phyloP scores from a whole-genome alignment of 2,329 filamentous ascomycete genomes.

The Daldinia sp. region DNA sequence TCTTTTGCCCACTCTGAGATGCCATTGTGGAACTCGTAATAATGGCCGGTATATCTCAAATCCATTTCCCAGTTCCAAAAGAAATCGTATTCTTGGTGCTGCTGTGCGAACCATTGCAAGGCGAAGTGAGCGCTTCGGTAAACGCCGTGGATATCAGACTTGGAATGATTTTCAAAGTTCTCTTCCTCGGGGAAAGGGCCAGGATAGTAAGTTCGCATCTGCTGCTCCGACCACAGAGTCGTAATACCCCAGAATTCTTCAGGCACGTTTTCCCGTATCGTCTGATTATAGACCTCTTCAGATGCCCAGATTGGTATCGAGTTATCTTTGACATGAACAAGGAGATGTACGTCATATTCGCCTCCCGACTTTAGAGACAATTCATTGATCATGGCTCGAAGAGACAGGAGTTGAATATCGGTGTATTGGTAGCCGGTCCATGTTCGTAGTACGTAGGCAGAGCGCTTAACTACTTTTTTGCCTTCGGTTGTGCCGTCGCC shows the following conservation, averaged over 20 bases:
- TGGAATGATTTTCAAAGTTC: slow-evolving; percentile 54
- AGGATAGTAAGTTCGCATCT: slow-evolving; percentile 73
- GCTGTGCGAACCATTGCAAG: slow-evolving; percentile 60
- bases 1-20: slow-evolving; percentile 66
- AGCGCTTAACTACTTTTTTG: slow-evolving; percentile 56
- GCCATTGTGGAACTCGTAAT: slow-evolving; percentile 68
- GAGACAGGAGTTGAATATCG: slow-evolving; percentile 72
- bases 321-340: slow-evolving; percentile 61
- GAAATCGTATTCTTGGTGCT: slow-evolving; percentile 61
- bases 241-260: slow-evolving; percentile 76
- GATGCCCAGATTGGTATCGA: slow-evolving; percentile 54
- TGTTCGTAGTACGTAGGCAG: slow-evolving; percentile 73
- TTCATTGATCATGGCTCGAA: slow-evolving; percentile 75
- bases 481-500: slow-evolving; percentile 16
- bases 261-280: slow-evolving; percentile 68
- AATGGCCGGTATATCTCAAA: slow-evolving; percentile 58
- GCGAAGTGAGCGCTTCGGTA: slow-evolving; percentile 62
- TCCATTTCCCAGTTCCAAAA: slow-evolving; percentile 65
- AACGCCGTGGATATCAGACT: slow-evolving; percentile 65
- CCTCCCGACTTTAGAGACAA: slow-evolving; percentile 73
- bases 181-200: slow-evolving; percentile 69
- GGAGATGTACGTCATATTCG: slow-evolving; percentile 71
- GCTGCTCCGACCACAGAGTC: slow-evolving; percentile 75
- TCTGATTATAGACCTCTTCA: slow-evolving; percentile 58
- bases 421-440: slow-evolving; percentile 75